Evolutionary conservation across 192 early-diverging fungal genomes (phyloP).

Genomic region (Geranomyces michiganensis): DNA sequence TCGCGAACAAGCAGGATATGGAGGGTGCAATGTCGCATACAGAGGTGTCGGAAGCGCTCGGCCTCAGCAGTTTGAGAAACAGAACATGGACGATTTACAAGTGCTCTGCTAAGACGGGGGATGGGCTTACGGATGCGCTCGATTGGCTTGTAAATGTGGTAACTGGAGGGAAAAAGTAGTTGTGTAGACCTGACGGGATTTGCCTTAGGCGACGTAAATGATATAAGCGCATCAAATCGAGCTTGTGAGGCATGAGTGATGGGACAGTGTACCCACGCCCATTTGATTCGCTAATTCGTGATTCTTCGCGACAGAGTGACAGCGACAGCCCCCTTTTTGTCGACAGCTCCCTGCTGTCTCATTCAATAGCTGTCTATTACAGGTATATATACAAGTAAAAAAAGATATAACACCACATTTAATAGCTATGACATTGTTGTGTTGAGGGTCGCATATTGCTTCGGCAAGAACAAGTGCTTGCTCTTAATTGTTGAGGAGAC

Average conservation of each 20-base stretch:
- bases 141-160: constrained; percentile 79
- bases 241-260: no score
- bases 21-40: constrained; percentile 86
- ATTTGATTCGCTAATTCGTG: no score
- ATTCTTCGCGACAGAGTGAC: no score
- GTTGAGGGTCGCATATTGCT: background rate
- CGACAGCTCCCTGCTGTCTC: no score
- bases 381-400: no score
- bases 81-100: constrained; percentile 93
- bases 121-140: constrained; percentile 88
- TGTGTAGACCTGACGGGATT: no score
- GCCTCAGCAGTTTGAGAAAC: constrained; percentile 81
- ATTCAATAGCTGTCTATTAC: no score
- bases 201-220: no score
- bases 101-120: constrained; percentile 92
- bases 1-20: constrained; percentile 99
- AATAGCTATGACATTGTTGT: background rate
- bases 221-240: no score
- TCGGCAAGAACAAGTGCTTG: constrained; percentile 7
- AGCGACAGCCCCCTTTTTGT: no score
- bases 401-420: no score
- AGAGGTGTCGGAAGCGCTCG: constrained; percentile 85
- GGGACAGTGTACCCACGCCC: no score
- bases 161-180: constrained; percentile 33
- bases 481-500: background rate